Conservation (phyloP, 306 rosid species). For the Fragaria ananassa region DNA sequence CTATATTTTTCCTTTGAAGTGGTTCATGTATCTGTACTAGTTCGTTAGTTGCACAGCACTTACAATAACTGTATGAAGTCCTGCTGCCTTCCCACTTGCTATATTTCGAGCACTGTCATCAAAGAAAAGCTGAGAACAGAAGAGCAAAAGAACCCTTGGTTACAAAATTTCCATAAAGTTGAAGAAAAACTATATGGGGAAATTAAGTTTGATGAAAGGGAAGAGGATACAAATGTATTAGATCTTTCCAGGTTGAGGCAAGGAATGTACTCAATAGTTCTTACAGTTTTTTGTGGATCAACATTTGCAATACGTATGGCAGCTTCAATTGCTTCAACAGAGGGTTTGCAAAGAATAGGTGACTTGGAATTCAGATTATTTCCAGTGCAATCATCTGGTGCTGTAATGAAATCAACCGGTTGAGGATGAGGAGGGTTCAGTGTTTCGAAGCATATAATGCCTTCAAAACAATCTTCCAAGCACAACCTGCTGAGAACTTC, state of each 20-base stretch:
- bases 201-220: background rate
- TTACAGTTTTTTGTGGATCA: conserved; percentile 64
- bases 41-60: conserved; percentile 25
- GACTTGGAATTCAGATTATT: conserved; percentile 22
- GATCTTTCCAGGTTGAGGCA: background rate
- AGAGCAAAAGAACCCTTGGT: conserved; percentile 6
- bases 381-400: conserved; percentile 11
- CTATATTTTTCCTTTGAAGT: background rate
- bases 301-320: conserved; percentile 58
- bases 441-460: conserved; percentile 84
- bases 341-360: conserved; percentile 70
- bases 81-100: conserved; percentile 71
- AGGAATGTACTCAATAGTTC: conserved; percentile 11
- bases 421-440: conserved; percentile 49
- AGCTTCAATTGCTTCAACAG: conserved; percentile 60
- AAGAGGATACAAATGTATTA: background rate
- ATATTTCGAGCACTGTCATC: conserved; percentile 78
- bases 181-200: background rate
- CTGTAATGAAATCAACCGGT: conserved; percentile 16
- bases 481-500: conserved; percentile 59
- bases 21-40: background rate
- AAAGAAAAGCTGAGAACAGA: conserved; percentile 60
- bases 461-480: conserved; percentile 81
- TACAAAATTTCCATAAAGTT: conserved; percentile 5
- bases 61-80: conserved; percentile 77